Evolutionary conservation across 257 asterid genomes (phyloP), one percentile per base, ranked within the genome.

Genomic region (Catharanthus roseus): DNA sequence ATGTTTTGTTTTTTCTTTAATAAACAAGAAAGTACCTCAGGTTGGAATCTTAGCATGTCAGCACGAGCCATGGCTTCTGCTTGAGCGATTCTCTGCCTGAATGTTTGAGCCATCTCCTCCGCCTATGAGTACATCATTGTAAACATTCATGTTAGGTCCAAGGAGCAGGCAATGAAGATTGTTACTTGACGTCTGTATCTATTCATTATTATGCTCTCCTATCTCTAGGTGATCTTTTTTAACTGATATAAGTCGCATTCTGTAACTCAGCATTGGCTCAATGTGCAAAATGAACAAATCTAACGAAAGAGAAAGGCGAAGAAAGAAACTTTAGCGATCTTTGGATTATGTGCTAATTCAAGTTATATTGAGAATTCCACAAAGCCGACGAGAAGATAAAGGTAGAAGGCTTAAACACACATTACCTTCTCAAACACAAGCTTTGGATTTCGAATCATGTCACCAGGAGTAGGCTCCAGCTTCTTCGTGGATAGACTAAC

Each of bases 61-160:
- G 96, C 97, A 70, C 99, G 95, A 74, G 99, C 99, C 99, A 91
- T 89, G 79, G 99, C 99, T 88, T 91, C 99, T 15, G 97, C 99
- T 78, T 93, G 99, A 75, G 99, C 99, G 76, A 93, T 93, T 82
- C 99, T 86, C 84, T 91, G 97, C 86, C 97, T 90, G 90, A 93
- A 93, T 41, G 99, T 91, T 85, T 91, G 97, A 69, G 96, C 97
- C 99, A 91, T 93, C 93, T 93, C 99, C 80, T 93, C 99, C 0
- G 99, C 99, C 99, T 93, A 83, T 36, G 62, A 53, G 51, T 64
- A 71, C 49, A 39, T 53, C 78, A 72, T 71, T 31, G 71, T 24
- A 60, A 77, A 39, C 49, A 55, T 6, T 51, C 24, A 47, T 15
- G 29, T 39, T 12, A 31, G 10, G 51, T 62, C 36, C 11, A 31